Base-by-base conservation (phyloP, 345 rosid genomes). In the Citrus cavaleriei region DNA sequence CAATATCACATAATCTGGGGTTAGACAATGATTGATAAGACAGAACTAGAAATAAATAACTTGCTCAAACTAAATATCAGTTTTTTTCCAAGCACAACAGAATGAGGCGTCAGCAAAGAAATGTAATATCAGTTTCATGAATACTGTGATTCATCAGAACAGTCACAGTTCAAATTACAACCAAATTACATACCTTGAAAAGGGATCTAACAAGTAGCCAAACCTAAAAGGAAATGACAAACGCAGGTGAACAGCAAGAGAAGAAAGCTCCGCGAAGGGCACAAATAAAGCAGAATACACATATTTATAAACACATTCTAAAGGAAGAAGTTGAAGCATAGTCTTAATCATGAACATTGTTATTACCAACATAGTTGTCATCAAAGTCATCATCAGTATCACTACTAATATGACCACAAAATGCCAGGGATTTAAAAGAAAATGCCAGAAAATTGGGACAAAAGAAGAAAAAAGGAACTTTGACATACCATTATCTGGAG, bases 401-500 rank as follows among this genome's bases (percentile, higher is more conserved):
- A 0, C 16, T 18, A 22, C 40, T 6, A 18, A 63, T 22, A 72
- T 57, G 37, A 51, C 71, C 64, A 78, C 54, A 18, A 21, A 34
- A 65, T 66, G 71, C 30, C 77, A 76, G 49, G 38, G 60, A 74
- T 61, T 65, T 25, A 46, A 40, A 80, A 35, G 66, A 5, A 32
- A 57, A 74, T 68, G 28, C 7, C 28, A 38, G 38, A 61, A 73
- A 59, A 30, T 30, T 19, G 34, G 34, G 10, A 62, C 24, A 10
- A 25, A 61, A 75, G 64, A 40, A 63, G 49, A n/a, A 28, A 27
- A 19, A 25, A 19, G 12, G 21, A 63, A 22, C n/a, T 61, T 12
- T 42, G 46, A 54, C 70, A n/a, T 34, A 81, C 78, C 81, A 34
- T 58, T 25, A 77, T 67, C 55, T 21, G 70, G 68, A 68, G 66